A percentile compares a stretch with the other conserved stretches of the same genome.
Evolutionary conservation across 1,139 yeast species (phyloP).

Genomic region (Yamadazyma buinensis): DNA sequence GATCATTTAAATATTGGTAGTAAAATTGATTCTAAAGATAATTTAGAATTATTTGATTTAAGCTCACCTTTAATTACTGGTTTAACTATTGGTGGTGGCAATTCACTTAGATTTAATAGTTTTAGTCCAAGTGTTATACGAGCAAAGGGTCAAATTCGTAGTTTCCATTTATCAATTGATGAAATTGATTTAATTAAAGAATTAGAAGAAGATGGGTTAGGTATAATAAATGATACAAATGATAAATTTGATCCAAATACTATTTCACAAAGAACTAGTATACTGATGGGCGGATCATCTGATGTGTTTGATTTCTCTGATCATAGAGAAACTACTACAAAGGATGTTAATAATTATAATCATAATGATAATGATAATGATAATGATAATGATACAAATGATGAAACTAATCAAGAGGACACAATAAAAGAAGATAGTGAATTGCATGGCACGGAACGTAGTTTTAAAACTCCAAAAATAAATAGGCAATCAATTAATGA

Average conservation of each 20-base stretch:
- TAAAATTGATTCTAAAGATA: constrained; percentile 9
- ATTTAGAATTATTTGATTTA: constrained; percentile 26
- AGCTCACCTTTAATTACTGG: constrained; percentile 38
- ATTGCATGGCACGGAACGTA: too few species aligned
- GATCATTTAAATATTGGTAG: background rate
- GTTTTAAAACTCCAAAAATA: constrained; percentile 5
- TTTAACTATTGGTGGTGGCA: constrained; percentile 30
- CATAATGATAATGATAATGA: too few species aligned
- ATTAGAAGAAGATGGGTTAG: background rate
- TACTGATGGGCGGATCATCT: too few species aligned
- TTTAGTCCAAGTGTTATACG: constrained; percentile 11
- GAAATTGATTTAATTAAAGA: constrained; percentile 18
- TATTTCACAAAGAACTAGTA: background rate
- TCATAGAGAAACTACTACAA: background rate
- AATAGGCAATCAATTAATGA: constrained; percentile 23
- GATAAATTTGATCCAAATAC: constrained; percentile 5
- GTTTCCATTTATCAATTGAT: constrained; percentile 33
- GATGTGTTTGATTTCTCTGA: too few species aligned
- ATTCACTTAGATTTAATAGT: constrained; percentile 9
- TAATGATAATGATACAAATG: background rate
- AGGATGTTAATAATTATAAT: background rate
- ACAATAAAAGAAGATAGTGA: background rate
- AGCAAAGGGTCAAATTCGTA: constrained; percentile 12
- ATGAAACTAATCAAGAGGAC: constrained; percentile 1
- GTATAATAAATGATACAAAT: constrained; percentile 2